Conservation (phyloP, 495 filamentous ascomycete genomes). For the Emericellopsis terricola region DNA sequence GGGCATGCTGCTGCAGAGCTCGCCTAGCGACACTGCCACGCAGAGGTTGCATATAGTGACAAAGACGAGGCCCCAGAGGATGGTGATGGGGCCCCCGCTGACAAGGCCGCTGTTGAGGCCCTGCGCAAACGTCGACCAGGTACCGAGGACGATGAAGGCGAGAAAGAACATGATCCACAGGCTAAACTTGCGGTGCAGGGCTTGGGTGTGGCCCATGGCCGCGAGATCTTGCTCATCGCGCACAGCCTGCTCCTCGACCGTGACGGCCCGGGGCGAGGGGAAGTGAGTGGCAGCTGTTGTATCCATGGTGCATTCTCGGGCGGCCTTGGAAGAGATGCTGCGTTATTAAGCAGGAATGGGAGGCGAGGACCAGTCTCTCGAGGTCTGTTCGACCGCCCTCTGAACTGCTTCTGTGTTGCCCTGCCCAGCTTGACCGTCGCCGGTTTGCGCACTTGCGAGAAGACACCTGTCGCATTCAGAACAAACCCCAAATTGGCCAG, state of each 20-base stretch:
- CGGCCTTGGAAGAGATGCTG: too few species aligned
- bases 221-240: constrained; percentile 32
- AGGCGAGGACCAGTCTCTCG: too few species aligned
- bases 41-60: constrained; percentile 26
- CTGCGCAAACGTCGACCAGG: constrained; percentile 27
- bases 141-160: constrained; percentile 27
- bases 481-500: too few species aligned
- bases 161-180: constrained; percentile 17
- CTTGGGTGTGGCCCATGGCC: constrained; percentile 30
- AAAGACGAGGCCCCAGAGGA: constrained; percentile 26
- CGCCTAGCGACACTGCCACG: constrained; percentile 25
- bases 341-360: too few species aligned
- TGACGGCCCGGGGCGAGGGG: too few species aligned
- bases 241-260: constrained; percentile 13
- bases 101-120: constrained; percentile 17
- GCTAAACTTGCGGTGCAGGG: constrained; percentile 26
- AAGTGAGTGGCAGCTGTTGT: too few species aligned
- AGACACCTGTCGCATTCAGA: too few species aligned
- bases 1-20: constrained; percentile 30
- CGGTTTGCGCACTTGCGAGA: too few species aligned
- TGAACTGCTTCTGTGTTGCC: too few species aligned
- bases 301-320: too few species aligned
- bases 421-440: too few species aligned
- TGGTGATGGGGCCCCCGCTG: constrained; percentile 24
- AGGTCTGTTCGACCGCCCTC: too few species aligned